Percentiles rank a stretch among this genome's conserved stretches.
phyloP scores from a whole-genome alignment of 208 protist species.

The Plasmodiophora brassicae region DNA sequence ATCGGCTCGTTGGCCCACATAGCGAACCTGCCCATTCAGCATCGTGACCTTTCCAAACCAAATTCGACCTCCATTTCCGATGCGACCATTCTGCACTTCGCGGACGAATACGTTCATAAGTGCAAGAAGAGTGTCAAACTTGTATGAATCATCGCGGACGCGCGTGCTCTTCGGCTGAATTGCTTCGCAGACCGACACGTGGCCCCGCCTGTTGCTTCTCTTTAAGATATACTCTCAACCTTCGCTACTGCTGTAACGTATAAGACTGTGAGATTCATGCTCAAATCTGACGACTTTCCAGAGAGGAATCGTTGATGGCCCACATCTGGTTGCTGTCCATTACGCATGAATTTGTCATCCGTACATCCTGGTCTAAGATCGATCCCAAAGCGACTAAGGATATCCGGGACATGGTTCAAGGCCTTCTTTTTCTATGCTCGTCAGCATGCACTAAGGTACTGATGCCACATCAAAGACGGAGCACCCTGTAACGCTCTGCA shows the following conservation, averaged over 20 bases:
- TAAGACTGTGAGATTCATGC: no score
- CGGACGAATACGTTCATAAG: background rate
- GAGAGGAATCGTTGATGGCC: no score
- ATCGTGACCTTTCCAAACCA: background rate
- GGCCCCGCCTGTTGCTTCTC: background rate
- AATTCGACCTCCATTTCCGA: background rate
- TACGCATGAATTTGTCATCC: background rate
- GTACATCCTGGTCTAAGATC: background rate
- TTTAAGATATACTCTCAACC: no score
- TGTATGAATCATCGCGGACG: background rate
- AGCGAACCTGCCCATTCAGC: no score
- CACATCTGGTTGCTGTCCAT: background rate
- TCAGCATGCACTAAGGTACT: no score
- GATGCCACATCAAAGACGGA: no score
- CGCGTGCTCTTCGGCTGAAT: background rate
- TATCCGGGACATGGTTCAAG: background rate
- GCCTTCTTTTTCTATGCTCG: no score
- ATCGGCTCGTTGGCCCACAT: no score
- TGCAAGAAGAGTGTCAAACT: background rate
- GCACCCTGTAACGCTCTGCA: no score
- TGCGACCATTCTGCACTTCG: background rate
- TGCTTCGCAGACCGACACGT: background rate
- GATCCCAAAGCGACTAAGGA: background rate
- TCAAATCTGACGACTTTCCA: no score
- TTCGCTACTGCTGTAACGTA: no score